phyloP scores from a whole-genome alignment of 2,329 filamentous ascomycete genomes.

The Arthrobotrys sphaeroides region DNA sequence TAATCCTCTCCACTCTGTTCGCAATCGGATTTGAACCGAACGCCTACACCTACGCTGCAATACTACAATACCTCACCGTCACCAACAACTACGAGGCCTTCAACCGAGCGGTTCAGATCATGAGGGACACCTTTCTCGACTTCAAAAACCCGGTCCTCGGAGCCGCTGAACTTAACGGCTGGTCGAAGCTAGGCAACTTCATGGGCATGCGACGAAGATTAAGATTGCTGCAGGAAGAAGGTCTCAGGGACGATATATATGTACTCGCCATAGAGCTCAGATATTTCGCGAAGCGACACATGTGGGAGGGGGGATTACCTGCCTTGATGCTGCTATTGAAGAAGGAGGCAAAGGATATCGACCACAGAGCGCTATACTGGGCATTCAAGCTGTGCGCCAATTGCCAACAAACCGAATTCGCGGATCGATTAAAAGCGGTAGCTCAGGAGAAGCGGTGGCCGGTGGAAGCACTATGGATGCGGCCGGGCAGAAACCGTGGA shows the following conservation, averaged over 20 bases:
- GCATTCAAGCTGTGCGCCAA: constrained; percentile 41
- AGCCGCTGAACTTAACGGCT: constrained; percentile 44
- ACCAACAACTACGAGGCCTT: constrained; percentile 43
- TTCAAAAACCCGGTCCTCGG: constrained; percentile 43
- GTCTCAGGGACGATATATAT: constrained; percentile 40
- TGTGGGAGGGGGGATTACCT: constrained; percentile 49
- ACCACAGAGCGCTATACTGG: constrained; percentile 45
- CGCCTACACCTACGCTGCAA: constrained; percentile 34
- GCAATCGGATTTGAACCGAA: constrained; percentile 43
- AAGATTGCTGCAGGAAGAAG: constrained; percentile 42
- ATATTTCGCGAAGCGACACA: constrained; percentile 47
- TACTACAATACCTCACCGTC: constrained; percentile 45
- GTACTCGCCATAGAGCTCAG: constrained; percentile 43
- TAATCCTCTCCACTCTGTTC: constrained; percentile 45
- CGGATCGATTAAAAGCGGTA: constrained; percentile 31
- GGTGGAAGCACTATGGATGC: constrained; percentile 30
- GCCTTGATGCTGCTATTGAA: constrained; percentile 24
- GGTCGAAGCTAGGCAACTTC: constrained; percentile 50
- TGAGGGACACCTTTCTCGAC: constrained; percentile 39
- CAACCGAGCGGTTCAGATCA: constrained; percentile 42
- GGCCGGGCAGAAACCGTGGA: constrained; percentile 22
- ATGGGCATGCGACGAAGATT: constrained; percentile 48
- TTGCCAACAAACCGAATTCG: constrained; percentile 38
- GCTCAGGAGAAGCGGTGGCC: constrained; percentile 53
- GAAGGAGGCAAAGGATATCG: constrained; percentile 22